Evolutionary conservation across 805 yeast genomes (phyloP), one percentile per base, ranked within the genome.

Genomic region (Lachancea waltii): DNA sequence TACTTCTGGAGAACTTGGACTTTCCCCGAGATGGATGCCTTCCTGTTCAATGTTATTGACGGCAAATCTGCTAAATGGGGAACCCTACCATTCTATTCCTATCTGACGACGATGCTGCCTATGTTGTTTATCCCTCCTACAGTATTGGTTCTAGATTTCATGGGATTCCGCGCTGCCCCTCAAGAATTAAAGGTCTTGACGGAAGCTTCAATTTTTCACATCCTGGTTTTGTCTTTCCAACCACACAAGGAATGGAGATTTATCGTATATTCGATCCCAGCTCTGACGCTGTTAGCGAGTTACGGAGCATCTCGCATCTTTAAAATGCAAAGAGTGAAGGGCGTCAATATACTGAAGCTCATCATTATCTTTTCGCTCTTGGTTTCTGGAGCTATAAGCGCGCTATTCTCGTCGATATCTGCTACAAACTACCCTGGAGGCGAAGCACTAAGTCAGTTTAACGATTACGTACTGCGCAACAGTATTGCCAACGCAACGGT

Each of bases 241-340:
- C 87, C 92, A 3, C 97, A 90, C 51, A 90, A 90, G 56, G 97
- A 90, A 65, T 85, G 95, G 95, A 73, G 97, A 49, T 90, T 90
- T 53, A 77, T 90, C 28, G 66, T 81, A 13, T 90, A 89, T 58
- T 65, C 78, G 0, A 63, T 82, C 3, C 96, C 97, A 1, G 67
- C 80, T 0, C 57, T 85, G 41, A 75, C 81, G 0, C 49, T 81
- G 14, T 54, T 73, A 22, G 87, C 83, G 5, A 79, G 92, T 2
- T 65, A 72, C 31, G 85, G 84, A 5, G 70, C 80, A 11, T 58
- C 72, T 1, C 52, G 50, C 32, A 24, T 67, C 17, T 61, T 60
- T 51, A 68, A 62, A 45, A 23, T 45, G 6, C 46, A 40, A 17
- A 13, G 37, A 4, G 14, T 9, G 7, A 17, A 13, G 5, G 19